Base-by-base conservation (phyloP, 148 eudicot genomes). In the Selenicereus undatus region DNA sequence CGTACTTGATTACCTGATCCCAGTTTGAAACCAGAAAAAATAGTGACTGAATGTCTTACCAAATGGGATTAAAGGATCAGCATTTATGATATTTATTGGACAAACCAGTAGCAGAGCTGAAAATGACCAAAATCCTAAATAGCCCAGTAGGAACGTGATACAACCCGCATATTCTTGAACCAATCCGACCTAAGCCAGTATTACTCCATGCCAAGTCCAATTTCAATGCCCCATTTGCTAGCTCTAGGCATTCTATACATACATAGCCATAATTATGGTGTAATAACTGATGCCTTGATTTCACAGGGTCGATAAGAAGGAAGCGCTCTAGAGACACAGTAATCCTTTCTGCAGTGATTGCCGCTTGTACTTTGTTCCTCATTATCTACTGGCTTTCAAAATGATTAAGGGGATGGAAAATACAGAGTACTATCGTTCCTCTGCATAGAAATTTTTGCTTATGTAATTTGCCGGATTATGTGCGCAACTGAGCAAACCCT, bases 381-480 rank as follows among this genome's bases (percentile, higher is more conserved):
- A 92, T 94, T 20, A 90, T 92, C 84, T 92, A 92, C 30, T 94
- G 98, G 98, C 93, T 92, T 85, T 91, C 98, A 32, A 94, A 94
- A 83, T 94, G 88, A 91, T 58, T 51, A 35, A 42, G 58, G 20
- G 36, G 11, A 56, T 22, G 35, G 71, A 80, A 84, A 56, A 30
- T n/a, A 16, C 43, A 5, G 60, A 51, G 48, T 51, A 39, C 66
- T 69, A 10, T 17, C 20, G 65, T 48, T 27, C 60, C 73, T 35
- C 51, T 39, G 32, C 72, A 75, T 73, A 84, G n/a, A 73, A 78
- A 74, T 71, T 83, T 80, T 81, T 82, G 74, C 45, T 68, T 60
- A 5, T 82, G 88, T 85, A 73, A 87, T 43, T 70, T 81, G 21
- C 73, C 81, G 29, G 20, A 43, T 26, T 72, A 45, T 75, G 54